Base-by-base conservation (phyloP, 768 basidiomycete species). In the Amanita pallidorosea region DNA sequence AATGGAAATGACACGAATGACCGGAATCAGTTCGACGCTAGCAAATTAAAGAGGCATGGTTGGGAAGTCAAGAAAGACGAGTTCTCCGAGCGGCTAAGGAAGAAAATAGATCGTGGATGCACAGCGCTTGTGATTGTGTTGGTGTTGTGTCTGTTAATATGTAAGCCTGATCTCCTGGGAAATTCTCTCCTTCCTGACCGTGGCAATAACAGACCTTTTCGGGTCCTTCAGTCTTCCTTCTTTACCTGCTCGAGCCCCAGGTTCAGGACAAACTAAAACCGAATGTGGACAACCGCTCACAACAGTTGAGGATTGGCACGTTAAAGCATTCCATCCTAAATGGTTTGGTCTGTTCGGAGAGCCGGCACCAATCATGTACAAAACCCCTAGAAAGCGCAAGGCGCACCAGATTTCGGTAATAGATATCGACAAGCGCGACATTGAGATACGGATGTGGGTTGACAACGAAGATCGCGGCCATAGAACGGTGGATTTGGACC, bases 341-440 rank as follows among this genome's bases (percentile, higher is more conserved):
- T 48, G 47, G 40, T 49, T 42, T 18, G 49, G 49, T 12, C 31
- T 49, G 4, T 40, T 49, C 15, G 51, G 51, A 13, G 36, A 31
- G 31, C 51, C 51, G 0, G 43, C 42, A 7, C 33, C 53, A 4
- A 22, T 54, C 29, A 27, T 25, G 1, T 54, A 49, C 25, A 5
- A 23, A 11, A 40, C 47, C 18, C 40, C 40, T 17, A 43, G 41
- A 29, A 37, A 27, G 9, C 47, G 20, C 7, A 54, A 38, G 29
- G 17, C 37, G 7, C 47, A 50, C 17, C 37, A 35, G 41, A 9
- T 54, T 18, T 36, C 40, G 5, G 27, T 54, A 18, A 34, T 54
- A 1, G 53, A 54, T 38, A 35, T 49, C 17, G 53, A 54, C 47
- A 44, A 29, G 23, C 46, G 47, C 12, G 53, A 54, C 23, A 44